Conservation (phyloP, 495 filamentous ascomycete genomes). For the Chaetomium fimeti region DNA sequence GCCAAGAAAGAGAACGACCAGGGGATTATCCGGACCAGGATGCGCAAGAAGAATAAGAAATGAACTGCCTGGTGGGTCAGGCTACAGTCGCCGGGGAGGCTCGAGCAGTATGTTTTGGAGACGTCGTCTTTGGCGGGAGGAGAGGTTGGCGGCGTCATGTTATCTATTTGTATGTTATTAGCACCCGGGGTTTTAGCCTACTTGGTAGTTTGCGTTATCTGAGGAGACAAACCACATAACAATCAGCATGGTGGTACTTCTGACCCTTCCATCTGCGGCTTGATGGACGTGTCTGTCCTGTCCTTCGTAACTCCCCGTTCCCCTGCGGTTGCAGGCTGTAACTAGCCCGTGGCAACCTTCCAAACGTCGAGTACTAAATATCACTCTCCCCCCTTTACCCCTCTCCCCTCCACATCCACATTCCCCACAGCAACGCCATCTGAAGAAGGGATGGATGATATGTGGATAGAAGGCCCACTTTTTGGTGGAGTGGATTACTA, state of each 20-base stretch:
- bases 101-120: constrained; percentile 13
- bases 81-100: neutral
- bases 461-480: too few relatives aligned
- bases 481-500: too few relatives aligned
- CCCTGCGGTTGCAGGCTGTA: neutral
- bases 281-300: neutral
- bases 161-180: constrained; percentile 18
- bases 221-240: constrained; percentile 6
- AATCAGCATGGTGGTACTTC: neutral
- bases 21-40: constrained; percentile 32
- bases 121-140: neutral
- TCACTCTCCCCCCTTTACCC: too few relatives aligned
- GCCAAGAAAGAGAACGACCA: constrained; percentile 28
- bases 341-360: too few relatives aligned
- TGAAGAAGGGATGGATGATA: too few relatives aligned
- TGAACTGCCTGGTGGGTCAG: constrained; percentile 7
- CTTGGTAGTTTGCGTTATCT: constrained; percentile 17
- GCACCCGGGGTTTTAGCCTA: constrained; percentile 9
- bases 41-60: constrained; percentile 33
- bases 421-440: too few relatives aligned
- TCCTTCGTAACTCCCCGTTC: neutral
- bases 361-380: too few relatives aligned
- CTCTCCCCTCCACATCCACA: too few relatives aligned
- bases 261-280: neutral
- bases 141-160: neutral